These are phyloP conservation scores for Ogataea angusta DNA, from an alignment of 805 yeast species.

Conservation along the genomic window DNA sequence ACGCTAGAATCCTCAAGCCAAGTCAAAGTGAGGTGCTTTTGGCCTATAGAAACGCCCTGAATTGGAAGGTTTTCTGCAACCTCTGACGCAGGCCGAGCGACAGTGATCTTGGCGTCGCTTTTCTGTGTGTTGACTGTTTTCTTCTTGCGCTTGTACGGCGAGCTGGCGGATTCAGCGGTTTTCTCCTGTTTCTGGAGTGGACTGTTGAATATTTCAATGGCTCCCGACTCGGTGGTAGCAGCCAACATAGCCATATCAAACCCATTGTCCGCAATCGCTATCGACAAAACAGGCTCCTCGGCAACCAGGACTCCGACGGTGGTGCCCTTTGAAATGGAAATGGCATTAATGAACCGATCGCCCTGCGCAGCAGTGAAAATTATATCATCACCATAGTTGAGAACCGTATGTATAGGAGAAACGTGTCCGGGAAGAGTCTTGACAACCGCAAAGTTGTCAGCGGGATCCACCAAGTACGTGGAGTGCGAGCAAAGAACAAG, in stretches of 20 bases:
- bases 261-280: constrained; percentile 37
- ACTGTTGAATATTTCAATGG: constrained; percentile 64
- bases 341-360: constrained; percentile 79
- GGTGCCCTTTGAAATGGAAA: constrained; percentile 45
- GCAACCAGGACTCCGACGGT: constrained; percentile 63
- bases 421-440: constrained; percentile 74
- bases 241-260: constrained; percentile 38
- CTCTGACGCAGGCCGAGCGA: constrained; percentile 44
- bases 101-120: constrained; percentile 41
- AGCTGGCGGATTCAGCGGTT: constrained; percentile 12
- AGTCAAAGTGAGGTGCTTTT: constrained; percentile 40
- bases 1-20: constrained; percentile 64
- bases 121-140: constrained; percentile 50
- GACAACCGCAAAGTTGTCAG: constrained; percentile 36
- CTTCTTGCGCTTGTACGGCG: constrained; percentile 41
- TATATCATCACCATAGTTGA: constrained; percentile 39
- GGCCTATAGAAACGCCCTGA: constrained; percentile 24
- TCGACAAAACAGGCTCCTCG: constrained; percentile 53
- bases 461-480: constrained; percentile 49
- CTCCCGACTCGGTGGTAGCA: constrained; percentile 72
- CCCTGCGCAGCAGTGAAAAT: constrained; percentile 69
- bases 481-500: constrained; percentile 67
- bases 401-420: constrained; percentile 54
- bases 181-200: constrained; percentile 36
- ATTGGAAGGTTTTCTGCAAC: constrained; percentile 31